Conservation (phyloP, 306 rosid genomes). For the Quercus parvula region DNA sequence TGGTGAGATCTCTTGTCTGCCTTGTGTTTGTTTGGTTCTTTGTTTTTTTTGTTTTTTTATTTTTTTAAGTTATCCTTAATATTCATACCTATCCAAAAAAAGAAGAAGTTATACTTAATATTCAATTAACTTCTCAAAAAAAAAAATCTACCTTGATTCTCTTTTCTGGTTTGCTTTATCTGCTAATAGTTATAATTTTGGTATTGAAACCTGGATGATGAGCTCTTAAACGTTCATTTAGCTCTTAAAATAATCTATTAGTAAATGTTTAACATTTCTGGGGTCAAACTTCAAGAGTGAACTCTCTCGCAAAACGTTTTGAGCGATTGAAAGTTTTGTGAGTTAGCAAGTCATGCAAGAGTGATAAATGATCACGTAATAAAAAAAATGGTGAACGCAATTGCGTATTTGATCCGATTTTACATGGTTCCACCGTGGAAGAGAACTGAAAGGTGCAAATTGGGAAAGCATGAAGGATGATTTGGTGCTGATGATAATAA, state of each 20-base stretch:
- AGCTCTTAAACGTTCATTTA: not conserved
- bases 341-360: not conserved
- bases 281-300: not conserved
- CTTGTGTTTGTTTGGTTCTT: not conserved
- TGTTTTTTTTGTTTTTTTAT: too few species aligned
- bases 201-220: conserved; percentile 1
- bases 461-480: conserved; percentile 5
- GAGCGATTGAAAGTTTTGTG: not conserved
- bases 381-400: not conserved
- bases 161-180: not conserved
- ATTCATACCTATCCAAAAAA: not conserved
- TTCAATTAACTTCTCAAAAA: not conserved
- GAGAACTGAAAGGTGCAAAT: not conserved
- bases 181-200: not conserved
- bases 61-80: not conserved
- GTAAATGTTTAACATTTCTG: not conserved
- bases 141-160: not conserved
- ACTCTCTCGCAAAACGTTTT: not conserved
- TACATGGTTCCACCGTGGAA: not conserved
- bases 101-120: not conserved
- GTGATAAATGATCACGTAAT: not conserved
- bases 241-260: not conserved
- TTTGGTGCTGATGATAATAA: not conserved
- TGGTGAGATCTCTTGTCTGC: conserved; percentile 56
- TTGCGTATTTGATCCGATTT: not conserved